Evolutionary conservation across 139 green algal species (phyloP).

Genomic region (Asterochloris sp.): DNA sequence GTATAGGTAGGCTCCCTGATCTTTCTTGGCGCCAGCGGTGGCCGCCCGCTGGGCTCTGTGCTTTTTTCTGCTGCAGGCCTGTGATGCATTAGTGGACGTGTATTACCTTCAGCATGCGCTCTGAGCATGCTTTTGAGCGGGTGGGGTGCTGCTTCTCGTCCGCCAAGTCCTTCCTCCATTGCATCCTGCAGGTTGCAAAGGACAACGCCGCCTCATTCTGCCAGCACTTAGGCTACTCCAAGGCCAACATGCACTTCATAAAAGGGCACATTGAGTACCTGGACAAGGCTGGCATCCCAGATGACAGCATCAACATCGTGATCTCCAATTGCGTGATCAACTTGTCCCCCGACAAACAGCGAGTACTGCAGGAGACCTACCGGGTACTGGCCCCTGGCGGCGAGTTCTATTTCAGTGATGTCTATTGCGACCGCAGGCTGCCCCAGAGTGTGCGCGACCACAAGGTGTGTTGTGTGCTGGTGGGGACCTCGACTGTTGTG

Average conservation of each 20-base stretch:
- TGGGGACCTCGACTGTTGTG: too few relatives aligned
- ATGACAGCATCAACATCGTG: constrained; percentile 81
- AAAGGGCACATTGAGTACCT: constrained; percentile 90
- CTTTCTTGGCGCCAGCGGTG: too few relatives aligned
- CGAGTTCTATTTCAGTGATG: constrained; percentile 97
- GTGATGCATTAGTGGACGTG: too few relatives aligned
- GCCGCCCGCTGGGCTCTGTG: too few relatives aligned
- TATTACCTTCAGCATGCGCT: too few relatives aligned
- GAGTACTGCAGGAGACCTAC: constrained; percentile 47
- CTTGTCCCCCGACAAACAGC: constrained; percentile 79
- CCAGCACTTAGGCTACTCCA: constrained; percentile 61
- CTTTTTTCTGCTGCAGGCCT: too few relatives aligned
- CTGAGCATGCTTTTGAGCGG: neutral
- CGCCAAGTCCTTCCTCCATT: neutral
- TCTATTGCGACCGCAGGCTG: constrained; percentile 86
- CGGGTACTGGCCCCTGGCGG: constrained; percentile 84
- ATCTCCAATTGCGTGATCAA: constrained; percentile 98
- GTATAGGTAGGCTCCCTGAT: too few relatives aligned
- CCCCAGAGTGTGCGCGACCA: constrained; percentile 47
- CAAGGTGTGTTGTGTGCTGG: constrained; percentile 32
- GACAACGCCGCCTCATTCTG: constrained; percentile 67
- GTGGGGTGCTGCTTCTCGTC: too few relatives aligned
- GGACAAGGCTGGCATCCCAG: constrained; percentile 60
- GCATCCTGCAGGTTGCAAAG: constrained; percentile 57
- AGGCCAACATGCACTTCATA: constrained; percentile 87